Evolutionary conservation across 2,329 filamentous ascomycete species (phyloP), one percentile per base, ranked within the genome.

Genomic region (Fusarium staphyleae): DNA sequence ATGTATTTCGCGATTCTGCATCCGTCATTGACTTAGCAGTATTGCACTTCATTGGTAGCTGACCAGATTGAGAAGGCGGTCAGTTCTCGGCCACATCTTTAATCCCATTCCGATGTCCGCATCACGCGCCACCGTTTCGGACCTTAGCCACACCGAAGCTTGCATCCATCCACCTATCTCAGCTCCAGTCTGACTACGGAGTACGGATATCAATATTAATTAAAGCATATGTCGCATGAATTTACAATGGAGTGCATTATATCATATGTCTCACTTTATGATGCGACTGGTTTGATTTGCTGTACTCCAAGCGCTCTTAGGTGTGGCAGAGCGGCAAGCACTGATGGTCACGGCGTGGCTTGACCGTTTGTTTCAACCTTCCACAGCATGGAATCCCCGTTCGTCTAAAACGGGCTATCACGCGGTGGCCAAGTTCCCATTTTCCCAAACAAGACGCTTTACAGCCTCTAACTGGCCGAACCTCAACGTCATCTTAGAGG

Each of bases 21-120:
- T 56, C 66, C 63, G 65, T 69, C 66, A 69, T 69, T 62, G 66
- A 69, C 62, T 64, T 59, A 62, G 66, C 66, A 66, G 55, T 65
- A 66, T 62, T 62, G 49, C 48, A 47, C 47, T 55, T 48, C 15
- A 42, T 56, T 52, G 34, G 44, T 35, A 35, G 43, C 33, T 37
- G 14, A 18, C 29, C 37, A 1, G 28, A 60, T 52, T 2, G 3
- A 56, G 66, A 62, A 69, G 48, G 66, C 66, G 66, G 66, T 69
- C 50, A 47, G 18, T 7, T 1, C 13, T 18, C 62, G 62, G 62
- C 45, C 11, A 6, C 8, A 13, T 40, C 30, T 37, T 53, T 63
- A 40, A 37, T 54, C 62, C 65, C 54, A 33, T 22, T 34, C 44
- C 44, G 42, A 19, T n/a, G 7, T 22, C 5, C 33, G 4, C 8